Evolutionary conservation across 257 asterid species (phyloP).

Genomic region (Ajuga chamaepitys): DNA sequence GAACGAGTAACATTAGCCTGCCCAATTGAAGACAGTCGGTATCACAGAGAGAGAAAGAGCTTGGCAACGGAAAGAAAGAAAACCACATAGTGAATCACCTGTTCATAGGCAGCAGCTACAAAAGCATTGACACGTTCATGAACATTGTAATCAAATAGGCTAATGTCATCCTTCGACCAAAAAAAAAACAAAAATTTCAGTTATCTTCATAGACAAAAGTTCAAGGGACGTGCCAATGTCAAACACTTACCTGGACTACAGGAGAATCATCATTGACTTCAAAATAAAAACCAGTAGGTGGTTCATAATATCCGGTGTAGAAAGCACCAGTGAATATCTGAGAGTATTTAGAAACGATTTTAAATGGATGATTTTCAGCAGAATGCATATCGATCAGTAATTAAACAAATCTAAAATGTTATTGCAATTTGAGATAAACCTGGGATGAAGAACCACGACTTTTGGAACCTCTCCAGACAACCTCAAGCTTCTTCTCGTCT

Average conservation of each 20-base stretch:
- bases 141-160: constrained; percentile 84
- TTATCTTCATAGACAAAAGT: constrained; percentile 5
- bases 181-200: constrained; percentile 16
- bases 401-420: neutral
- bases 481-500: constrained; percentile 81
- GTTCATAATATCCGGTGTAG: constrained; percentile 79
- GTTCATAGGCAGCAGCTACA: constrained; percentile 85
- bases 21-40: neutral
- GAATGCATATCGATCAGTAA: neutral
- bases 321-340: constrained; percentile 98
- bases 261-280: constrained; percentile 76
- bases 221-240: neutral
- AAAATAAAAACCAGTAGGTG: constrained; percentile 75
- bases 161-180: constrained; percentile 56
- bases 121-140: constrained; percentile 82
- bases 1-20: constrained; percentile 96
- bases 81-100: constrained; percentile 34
- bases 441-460: constrained; percentile 79
- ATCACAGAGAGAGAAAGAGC: neutral
- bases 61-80: too few relatives aligned
- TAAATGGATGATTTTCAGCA: neutral
- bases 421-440: constrained; percentile 33
- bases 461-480: constrained; percentile 85
- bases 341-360: neutral
- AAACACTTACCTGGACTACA: constrained; percentile 65